These are phyloP conservation scores for Tuctoria greenei DNA, from an alignment of 176 grass and related monocot genomes.

Conservation along the genomic window DNA sequence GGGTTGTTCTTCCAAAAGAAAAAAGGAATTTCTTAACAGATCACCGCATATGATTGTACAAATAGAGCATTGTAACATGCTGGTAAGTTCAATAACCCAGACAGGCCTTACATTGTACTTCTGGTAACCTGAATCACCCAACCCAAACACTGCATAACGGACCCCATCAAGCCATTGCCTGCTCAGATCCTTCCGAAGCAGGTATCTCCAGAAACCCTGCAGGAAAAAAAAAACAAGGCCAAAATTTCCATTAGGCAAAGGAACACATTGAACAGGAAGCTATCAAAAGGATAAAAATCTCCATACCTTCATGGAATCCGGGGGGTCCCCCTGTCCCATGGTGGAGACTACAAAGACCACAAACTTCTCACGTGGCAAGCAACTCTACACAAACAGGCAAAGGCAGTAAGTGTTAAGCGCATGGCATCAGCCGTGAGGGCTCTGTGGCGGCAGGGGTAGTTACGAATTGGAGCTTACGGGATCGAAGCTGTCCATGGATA, in stretches of 20 bases:
- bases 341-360: conserved; percentile 90
- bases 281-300: conserved; percentile 3
- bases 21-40: neutral
- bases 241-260: conserved; percentile 16
- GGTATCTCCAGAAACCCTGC: conserved; percentile 76
- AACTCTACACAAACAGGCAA: conserved; percentile 38
- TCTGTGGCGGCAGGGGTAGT: neutral
- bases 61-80: neutral
- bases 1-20: neutral
- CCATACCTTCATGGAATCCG: conserved; percentile 83
- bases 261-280: neutral
- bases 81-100: neutral
- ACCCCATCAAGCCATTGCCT: conserved; percentile 61
- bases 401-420: neutral
- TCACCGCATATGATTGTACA: neutral
- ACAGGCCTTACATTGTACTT: conserved; percentile 79
- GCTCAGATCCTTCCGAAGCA: conserved; percentile 62
- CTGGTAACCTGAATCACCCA: conserved; percentile 94
- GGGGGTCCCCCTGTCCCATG: conserved; percentile 83
- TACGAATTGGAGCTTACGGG: conserved; percentile 47
- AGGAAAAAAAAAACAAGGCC: neutral
- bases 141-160: conserved; percentile 76
- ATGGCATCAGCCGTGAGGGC: neutral
- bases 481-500: conserved; percentile 72
- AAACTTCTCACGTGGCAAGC: conserved; percentile 49